Evolutionary conservation across 371 early-diverging fungal species (phyloP).

Genomic region (Rhizopus delemar): DNA sequence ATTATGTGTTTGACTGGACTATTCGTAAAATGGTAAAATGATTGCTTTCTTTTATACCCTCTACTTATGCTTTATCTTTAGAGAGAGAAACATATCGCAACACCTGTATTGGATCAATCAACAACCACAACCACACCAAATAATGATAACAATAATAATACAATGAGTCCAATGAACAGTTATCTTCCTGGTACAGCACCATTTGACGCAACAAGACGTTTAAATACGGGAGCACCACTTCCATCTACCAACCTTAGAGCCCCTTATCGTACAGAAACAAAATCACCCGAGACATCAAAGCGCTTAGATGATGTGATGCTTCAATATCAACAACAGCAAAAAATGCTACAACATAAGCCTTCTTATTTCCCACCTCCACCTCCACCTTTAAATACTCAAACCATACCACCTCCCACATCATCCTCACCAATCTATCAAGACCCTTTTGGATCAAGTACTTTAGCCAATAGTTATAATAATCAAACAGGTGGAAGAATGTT

Average conservation of each 20-base stretch:
- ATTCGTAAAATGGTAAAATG: constrained; percentile 56
- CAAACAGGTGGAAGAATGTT: constrained; percentile 39
- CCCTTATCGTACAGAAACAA: constrained; percentile 42
- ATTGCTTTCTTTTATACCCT: background rate
- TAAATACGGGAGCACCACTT: constrained; percentile 31
- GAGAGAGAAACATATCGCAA: constrained; percentile 33
- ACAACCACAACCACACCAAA: background rate
- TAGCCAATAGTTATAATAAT: constrained; percentile 21
- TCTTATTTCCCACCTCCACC: constrained; percentile 12
- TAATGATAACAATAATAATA: too few relatives aligned
- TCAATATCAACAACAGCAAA: constrained; percentile 53
- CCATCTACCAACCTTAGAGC: constrained; percentile 32
- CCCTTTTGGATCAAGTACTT: background rate
- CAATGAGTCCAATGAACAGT: constrained; percentile 10
- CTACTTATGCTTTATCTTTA: constrained; percentile 2
- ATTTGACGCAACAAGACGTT: constrained; percentile 19
- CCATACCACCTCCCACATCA: constrained; percentile 17
- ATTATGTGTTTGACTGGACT: constrained; percentile 98
- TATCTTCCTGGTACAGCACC: constrained; percentile 15
- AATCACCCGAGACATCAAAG: constrained; percentile 52
- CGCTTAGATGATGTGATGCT: constrained; percentile 55
- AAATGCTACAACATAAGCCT: constrained; percentile 38
- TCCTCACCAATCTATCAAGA: constrained; percentile 9
- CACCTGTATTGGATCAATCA: background rate
- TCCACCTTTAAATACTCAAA: background rate